Percentiles rank a stretch among this genome's conserved stretches.
These are phyloP conservation scores for Trichoderma sp. DNA, from an alignment of 2,329 filamentous ascomycete genomes.

Conservation along the genomic window DNA sequence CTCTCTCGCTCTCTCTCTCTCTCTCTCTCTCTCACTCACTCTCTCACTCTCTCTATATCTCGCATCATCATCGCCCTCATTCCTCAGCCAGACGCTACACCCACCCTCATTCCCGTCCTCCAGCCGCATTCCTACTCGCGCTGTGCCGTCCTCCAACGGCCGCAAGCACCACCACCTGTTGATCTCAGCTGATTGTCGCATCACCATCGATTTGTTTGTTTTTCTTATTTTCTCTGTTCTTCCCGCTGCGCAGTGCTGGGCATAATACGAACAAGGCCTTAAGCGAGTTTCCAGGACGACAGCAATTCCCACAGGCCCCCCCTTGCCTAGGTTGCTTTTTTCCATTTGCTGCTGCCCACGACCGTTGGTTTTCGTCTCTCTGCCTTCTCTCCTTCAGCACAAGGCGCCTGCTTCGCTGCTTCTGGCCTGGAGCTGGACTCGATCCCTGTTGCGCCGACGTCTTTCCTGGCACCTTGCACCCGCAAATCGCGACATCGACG, in stretches of 20 bases:
- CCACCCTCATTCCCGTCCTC: background rate
- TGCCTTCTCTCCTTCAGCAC: background rate
- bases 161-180: background rate
- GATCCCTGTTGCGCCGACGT: background rate
- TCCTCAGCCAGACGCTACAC: background rate
- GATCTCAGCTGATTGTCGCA: background rate
- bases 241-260: background rate
- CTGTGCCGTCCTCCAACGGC: background rate
- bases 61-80: slow-evolving; percentile 1
- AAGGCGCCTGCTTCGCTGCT: background rate
- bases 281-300: slow-evolving; percentile 16
- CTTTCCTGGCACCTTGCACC: background rate
- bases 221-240: background rate
- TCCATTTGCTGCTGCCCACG: background rate
- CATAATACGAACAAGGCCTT: slow-evolving; percentile 7
- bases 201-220: too few species aligned
- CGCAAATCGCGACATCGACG: slow-evolving; percentile 7
- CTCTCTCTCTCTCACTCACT: background rate
- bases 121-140: background rate
- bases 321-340: slow-evolving; percentile 8
- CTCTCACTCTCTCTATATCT: background rate
- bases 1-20: background rate
- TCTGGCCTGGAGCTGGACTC: slow-evolving; percentile 11
- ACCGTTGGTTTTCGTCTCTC: background rate
- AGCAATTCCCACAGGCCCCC: slow-evolving; percentile 3